A percentile compares a stretch with the other conserved stretches of the same genome.
phyloP scores from a whole-genome alignment of 306 rosid genomes.

The Inga leiocalycina region DNA sequence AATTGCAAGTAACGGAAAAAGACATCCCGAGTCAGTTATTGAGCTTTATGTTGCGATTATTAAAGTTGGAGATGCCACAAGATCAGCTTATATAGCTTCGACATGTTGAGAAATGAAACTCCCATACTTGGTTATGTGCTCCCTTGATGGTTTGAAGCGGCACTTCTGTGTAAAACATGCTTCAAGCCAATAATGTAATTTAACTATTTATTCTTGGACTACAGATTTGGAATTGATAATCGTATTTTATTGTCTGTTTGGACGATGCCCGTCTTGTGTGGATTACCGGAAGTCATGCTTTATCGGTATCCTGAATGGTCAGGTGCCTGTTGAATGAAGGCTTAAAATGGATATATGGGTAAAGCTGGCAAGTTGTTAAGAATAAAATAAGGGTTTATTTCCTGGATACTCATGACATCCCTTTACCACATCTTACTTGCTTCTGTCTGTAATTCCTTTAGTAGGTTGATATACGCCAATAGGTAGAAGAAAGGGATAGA shows the following conservation, averaged over 20 bases:
- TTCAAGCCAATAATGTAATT: conserved; percentile 30
- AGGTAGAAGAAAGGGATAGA: too few species aligned
- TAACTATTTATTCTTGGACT: conserved; percentile 4
- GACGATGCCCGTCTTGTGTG: neutral
- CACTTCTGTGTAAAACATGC: conserved; percentile 43
- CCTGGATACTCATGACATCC: too few species aligned
- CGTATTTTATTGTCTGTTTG: conserved; percentile 1
- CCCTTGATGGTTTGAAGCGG: conserved; percentile 41
- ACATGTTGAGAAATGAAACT: conserved; percentile 21
- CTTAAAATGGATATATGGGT: too few species aligned
- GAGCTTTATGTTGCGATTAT: conserved; percentile 35
- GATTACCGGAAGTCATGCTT: neutral
- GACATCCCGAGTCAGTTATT: conserved; percentile 19
- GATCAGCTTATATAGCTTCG: conserved; percentile 22
- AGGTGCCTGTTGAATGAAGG: neutral
- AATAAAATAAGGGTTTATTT: too few species aligned
- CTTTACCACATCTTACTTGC: too few species aligned
- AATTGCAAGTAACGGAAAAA: conserved; percentile 33
- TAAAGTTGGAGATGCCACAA: conserved; percentile 26
- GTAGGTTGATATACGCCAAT: too few species aligned
- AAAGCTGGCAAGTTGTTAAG: too few species aligned
- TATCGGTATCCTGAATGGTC: neutral
- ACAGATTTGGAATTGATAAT: neutral
- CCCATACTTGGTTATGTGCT: neutral
- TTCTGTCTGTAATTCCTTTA: too few species aligned